phyloP scores from a whole-genome alignment of 2,329 filamentous ascomycete genomes.

The Apiospora saccharicola region DNA sequence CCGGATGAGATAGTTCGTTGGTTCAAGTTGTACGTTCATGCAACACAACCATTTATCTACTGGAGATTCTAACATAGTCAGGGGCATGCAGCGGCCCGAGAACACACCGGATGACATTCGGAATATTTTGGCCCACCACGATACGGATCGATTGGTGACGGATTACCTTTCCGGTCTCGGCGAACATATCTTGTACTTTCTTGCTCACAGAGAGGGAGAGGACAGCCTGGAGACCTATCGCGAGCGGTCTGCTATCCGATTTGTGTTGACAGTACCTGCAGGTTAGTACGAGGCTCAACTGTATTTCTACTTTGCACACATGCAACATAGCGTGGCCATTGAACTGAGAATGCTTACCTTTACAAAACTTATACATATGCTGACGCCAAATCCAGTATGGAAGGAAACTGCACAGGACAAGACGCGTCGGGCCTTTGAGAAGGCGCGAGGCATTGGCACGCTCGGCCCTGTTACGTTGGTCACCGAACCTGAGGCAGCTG shows the following conservation, averaged over 20 bases:
- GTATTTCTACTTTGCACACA: not conserved
- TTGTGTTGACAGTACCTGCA: not conserved
- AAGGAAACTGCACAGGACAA: not conserved
- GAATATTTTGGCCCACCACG: not conserved
- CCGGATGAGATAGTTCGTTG: not conserved
- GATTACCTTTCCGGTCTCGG: not conserved
- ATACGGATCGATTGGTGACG: not conserved
- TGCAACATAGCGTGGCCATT: not conserved
- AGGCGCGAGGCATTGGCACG: not conserved
- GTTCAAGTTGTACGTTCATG: not conserved
- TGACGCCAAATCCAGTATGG: not conserved
- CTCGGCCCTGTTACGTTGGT: not conserved
- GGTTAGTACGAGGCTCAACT: not conserved
- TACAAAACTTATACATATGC: no score
- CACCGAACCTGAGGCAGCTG: not conserved
- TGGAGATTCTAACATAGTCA: not conserved
- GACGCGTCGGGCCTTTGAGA: not conserved
- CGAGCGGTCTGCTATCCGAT: not conserved
- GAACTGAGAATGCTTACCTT: no score
- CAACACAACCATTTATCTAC: no score
- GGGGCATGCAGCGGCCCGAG: not conserved
- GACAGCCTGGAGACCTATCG: fast-evolving
- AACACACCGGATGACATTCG: not conserved
- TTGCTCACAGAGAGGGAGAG: not conserved
- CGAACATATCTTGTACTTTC: not conserved